Conservation (phyloP, 2,329 filamentous ascomycete species). For the Colletotrichum tamarilloi region DNA sequence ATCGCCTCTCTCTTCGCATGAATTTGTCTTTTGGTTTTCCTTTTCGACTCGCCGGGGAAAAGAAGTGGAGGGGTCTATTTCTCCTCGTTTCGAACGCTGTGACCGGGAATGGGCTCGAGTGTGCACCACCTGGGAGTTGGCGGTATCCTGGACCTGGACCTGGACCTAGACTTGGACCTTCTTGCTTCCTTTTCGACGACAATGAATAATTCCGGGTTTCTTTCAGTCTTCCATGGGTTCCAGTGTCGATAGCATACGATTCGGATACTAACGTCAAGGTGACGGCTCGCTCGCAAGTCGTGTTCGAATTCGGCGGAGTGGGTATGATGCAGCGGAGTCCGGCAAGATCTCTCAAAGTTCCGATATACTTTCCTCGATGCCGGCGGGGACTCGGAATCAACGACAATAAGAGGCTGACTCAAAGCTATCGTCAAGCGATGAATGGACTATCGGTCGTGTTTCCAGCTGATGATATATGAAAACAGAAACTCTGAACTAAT, state of each 20-base stretch:
- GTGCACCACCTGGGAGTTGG: not conserved
- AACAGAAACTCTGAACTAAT: not conserved
- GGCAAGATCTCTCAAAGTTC: not conserved
- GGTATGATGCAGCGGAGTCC: not conserved
- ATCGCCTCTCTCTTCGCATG: slow-evolving; percentile 2
- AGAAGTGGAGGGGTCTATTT: not conserved
- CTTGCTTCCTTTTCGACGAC: not conserved
- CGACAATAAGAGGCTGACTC: not conserved
- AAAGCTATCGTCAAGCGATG: not conserved
- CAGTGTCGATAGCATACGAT: not conserved
- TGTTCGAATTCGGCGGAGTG: not conserved
- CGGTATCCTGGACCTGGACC: not conserved
- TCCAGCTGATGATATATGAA: not conserved
- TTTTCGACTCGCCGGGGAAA: not conserved
- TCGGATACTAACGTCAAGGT: not conserved
- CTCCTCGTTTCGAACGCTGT: slow-evolving; percentile 17
- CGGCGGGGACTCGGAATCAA: not conserved
- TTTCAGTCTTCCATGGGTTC: not conserved
- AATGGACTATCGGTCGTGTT: not conserved
- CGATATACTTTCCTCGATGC: not conserved
- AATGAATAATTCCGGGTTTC: not conserved
- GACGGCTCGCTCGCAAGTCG: not conserved
- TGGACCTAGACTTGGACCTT: not conserved
- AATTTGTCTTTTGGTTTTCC: not conserved
- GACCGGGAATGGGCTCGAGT: not conserved